Base-by-base conservation (phyloP, 495 filamentous ascomycete genomes). In the Annulohypoxylon nitens region DNA sequence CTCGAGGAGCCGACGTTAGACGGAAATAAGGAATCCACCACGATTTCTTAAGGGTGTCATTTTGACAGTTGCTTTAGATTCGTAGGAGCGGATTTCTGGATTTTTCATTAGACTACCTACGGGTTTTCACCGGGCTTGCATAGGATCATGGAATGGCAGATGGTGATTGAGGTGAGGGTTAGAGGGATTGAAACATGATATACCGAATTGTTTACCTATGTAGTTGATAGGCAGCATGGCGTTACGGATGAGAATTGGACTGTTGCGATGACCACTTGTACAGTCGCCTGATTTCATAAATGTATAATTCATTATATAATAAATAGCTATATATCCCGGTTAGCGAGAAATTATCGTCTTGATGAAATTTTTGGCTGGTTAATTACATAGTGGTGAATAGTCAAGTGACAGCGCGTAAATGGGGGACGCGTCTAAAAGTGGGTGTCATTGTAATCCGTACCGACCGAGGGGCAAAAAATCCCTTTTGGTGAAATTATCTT, bases 341-440 rank as follows among this genome's bases (percentile, higher is more conserved):
- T 37, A 57, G 5, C 20, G 3, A 37, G 4, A 57, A 53, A 30
- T 11, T 12, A 26, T 53, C 9, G 10, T 57, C 53, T 25, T 57
- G 26, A 14, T 6, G 26, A 18, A 57, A 57, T 37, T 11, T 8
- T 12, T 12, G 4, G 20, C 48, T 11, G 20, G 7, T 30, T 53
- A 30, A 30, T 53, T 53, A 26, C 25, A 16, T 14, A 25, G 3
- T 53, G 51, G 36, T 47, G 36, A 39, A 39, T 39, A 39, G 36
- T 39, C 71, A 74, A 74, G 71, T 74, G 71, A 74, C 62, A 62
- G 6, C 71, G 71, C 71, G 66, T 74, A 66, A 65, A 61, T 61
- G 47, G 20, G 61, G 16, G 50, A 69, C 71, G 71, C 71, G 71
- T 74, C 47, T 37, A 41, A 64, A 69, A 61, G 57, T 43, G 43